phyloP scores from a whole-genome alignment of 2,329 filamentous ascomycete genomes.

The Microcyclosporella mali region DNA sequence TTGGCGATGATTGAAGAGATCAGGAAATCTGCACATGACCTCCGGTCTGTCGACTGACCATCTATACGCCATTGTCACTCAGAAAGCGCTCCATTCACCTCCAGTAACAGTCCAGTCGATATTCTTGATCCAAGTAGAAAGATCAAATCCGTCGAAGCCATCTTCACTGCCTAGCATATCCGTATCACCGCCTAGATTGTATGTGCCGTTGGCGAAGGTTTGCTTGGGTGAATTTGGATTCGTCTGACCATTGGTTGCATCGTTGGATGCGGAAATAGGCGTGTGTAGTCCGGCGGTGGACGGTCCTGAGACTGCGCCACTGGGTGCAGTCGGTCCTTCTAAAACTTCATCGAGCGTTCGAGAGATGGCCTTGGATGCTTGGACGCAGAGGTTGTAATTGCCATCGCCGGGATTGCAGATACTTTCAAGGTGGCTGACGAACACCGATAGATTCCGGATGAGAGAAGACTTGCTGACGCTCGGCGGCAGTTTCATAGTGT shows the following conservation, averaged over 20 bases:
- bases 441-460: constrained; percentile 18
- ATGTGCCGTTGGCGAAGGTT: not conserved
- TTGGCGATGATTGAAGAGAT: no score
- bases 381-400: constrained; percentile 17
- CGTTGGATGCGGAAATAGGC: not conserved
- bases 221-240: no score
- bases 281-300: not conserved
- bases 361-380: constrained; percentile 16
- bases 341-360: constrained; percentile 17
- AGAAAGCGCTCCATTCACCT: constrained; percentile 11
- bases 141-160: constrained; percentile 10
- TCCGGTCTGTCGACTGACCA: no score
- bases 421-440: constrained; percentile 17
- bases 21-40: no score
- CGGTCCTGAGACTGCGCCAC: no score
- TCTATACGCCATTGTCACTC: no score
- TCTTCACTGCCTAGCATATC: not conserved
- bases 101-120: constrained; percentile 14
- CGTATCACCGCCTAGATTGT: not conserved
- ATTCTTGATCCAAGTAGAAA: constrained; percentile 12
- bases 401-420: constrained; percentile 15
- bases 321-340: constrained; percentile 3
- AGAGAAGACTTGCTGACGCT: constrained; percentile 12
- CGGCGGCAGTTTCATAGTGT: constrained; percentile 2
- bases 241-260: not conserved